phyloP scores from a whole-genome alignment of 768 basidiomycete species.

The Auriscalpium vulgare region DNA sequence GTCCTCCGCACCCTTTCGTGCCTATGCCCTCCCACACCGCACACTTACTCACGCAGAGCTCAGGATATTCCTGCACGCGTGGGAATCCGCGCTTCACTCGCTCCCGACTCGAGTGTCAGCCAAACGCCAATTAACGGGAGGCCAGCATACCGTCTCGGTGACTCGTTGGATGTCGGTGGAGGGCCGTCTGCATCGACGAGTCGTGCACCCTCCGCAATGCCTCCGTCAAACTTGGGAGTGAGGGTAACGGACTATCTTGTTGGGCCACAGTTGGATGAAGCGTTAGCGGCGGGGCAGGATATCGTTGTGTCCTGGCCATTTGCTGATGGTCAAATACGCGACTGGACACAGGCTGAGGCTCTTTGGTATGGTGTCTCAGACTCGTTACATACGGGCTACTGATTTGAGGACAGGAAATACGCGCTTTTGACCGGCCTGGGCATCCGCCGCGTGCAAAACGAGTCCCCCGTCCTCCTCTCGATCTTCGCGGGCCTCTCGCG shows the following conservation, averaged over 20 bases:
- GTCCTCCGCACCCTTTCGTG: slow-evolving; percentile 17
- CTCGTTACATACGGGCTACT: background rate
- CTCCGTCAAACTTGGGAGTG: slow-evolving; percentile 27
- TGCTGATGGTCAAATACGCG: slow-evolving; percentile 57
- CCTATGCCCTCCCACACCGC: too few relatives aligned
- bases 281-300: slow-evolving; percentile 65
- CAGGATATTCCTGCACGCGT: slow-evolving; percentile 80
- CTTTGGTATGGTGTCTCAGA: slow-evolving; percentile 53
- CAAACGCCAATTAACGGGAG: slow-evolving; percentile 12
- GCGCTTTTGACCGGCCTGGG: slow-evolving; percentile 68
- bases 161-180: slow-evolving; percentile 16
- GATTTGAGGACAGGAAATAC: slow-evolving; percentile 57
- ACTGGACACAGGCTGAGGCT: slow-evolving; percentile 85
- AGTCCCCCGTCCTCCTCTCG: slow-evolving; percentile 77
- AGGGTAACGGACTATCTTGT: slow-evolving; percentile 77
- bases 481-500: slow-evolving; percentile 60
- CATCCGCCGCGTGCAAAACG: slow-evolving; percentile 77
- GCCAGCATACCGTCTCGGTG: slow-evolving; percentile 17
- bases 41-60: background rate
- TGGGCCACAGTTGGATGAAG: slow-evolving; percentile 73
- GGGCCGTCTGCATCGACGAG: slow-evolving; percentile 36
- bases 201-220: slow-evolving; percentile 39
- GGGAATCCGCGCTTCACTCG: slow-evolving; percentile 43
- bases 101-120: slow-evolving; percentile 10
- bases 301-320: slow-evolving; percentile 79